Evolutionary conservation across 2,329 filamentous ascomycete species (phyloP), one percentile per base, ranked within the genome.

Genomic region (Chrysosporium keratinophilum): DNA sequence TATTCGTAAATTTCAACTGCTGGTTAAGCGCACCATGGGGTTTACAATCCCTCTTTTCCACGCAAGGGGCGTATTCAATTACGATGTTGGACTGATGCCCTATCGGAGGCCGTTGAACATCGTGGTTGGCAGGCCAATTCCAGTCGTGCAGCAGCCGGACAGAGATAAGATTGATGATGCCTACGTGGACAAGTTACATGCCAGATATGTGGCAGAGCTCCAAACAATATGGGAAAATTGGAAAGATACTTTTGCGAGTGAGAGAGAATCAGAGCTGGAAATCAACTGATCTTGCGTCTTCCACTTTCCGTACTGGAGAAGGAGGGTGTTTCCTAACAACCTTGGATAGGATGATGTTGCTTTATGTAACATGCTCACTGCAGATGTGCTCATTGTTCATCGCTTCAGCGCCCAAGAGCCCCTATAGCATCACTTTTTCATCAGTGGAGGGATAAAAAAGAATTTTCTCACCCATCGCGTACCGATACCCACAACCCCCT

Each of bases 81-180:
- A 98, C 66, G 93, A 98, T 67, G 88, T 96, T 12, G 93, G 93
- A 3, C 74, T 97, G 63, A 89, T 97, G 87, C 93, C 93, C 0
- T 97, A 96, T 68, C 82, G 93, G 11, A 78, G 84, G 49, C 84
- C 88, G 10, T 75, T 98, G 56, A 93, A 97, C 65, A 81, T 96
- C 46, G 90, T 98, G 11, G 87, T 95, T 12, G 91, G 91, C 2
- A 78, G 80, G 50, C 89, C 91, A 0, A 88, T 96, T 57, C 75
- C 76, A 58, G 84, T 95, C 5, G 72, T 79, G 49, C 77, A 78
- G 63, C 69, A 77, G 48, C 74, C 78, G 57, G 71, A 77, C 17
- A 63, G 67, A 35, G 73, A 79, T 34, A 80, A 82, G 57, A 86
- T 91, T 0, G 78, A 84, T 20, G 80, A 85, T 56, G 77, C 76